These are phyloP conservation scores for Penicillium sp. DNA, from an alignment of 2,329 filamentous ascomycete genomes.

Conservation along the genomic window DNA sequence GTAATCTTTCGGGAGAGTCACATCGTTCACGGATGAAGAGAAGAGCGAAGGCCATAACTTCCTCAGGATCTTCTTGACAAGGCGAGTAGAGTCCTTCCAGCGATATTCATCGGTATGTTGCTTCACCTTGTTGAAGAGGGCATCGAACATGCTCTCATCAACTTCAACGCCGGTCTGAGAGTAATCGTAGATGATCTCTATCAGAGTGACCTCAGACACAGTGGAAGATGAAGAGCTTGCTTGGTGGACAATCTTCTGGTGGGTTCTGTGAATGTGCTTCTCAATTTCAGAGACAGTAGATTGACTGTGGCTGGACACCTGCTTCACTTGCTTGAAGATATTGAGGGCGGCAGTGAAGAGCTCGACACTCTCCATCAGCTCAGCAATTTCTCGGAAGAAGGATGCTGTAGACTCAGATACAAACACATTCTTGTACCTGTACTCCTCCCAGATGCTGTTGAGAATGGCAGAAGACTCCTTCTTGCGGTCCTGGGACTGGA, in stretches of 20 bases:
- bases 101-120: conserved; percentile 52
- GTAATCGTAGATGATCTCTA: conserved; percentile 50
- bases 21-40: conserved; percentile 48
- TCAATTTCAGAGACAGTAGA: conserved; percentile 48
- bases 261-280: conserved; percentile 48
- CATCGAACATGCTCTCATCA: conserved; percentile 46
- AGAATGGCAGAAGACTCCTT: conserved; percentile 52
- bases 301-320: conserved; percentile 32
- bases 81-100: conserved; percentile 51
- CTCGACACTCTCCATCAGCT: conserved; percentile 51
- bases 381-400: conserved; percentile 47
- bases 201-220: conserved; percentile 47
- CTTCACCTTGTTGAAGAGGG: conserved; percentile 44
- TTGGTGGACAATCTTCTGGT: conserved; percentile 47
- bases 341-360: conserved; percentile 49
- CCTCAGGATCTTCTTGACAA: conserved; percentile 51
- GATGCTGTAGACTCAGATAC: conserved; percentile 44
- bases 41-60: conserved; percentile 54
- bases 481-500: conserved; percentile 51
- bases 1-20: conserved; percentile 48
- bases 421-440: conserved; percentile 48
- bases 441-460: conserved; percentile 54
- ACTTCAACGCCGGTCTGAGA: conserved; percentile 45
- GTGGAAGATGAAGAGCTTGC: conserved; percentile 38
- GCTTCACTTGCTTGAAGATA: conserved; percentile 52